These are phyloP conservation scores for Sporothrix pallida DNA, from an alignment of 2,329 filamentous ascomycete species.

Conservation along the genomic window DNA sequence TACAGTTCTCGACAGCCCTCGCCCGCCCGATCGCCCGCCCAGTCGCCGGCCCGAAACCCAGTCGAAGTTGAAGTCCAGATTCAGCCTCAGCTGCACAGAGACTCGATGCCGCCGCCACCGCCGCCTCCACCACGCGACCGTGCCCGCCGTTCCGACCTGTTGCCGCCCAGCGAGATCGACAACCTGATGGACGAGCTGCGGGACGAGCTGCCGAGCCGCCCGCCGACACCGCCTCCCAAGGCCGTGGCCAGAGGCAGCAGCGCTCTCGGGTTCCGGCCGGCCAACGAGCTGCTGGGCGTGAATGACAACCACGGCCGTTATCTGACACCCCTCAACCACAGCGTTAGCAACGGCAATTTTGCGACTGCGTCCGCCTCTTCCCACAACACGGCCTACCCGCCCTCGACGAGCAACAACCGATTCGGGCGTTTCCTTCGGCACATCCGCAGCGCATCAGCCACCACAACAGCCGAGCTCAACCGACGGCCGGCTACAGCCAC, in stretches of 20 bases:
- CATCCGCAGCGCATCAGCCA: conserved; percentile 28
- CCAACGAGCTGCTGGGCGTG: neutral
- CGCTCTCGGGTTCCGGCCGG: conserved; percentile 20
- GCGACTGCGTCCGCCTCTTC: no score
- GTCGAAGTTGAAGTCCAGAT: no score
- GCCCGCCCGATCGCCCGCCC: neutral
- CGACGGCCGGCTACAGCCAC: conserved; percentile 24
- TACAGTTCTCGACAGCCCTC: conserved; percentile 6
- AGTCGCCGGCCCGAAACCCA: neutral
- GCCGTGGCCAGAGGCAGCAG: conserved; percentile 34
- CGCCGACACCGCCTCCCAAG: conserved; percentile 43
- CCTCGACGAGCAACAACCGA: neutral
- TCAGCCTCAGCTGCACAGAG: no score
- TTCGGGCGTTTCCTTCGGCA: conserved; percentile 34
- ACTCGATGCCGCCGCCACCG: conserved; percentile 31
- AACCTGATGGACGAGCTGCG: conserved; percentile 43
- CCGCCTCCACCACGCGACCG: conserved; percentile 30
- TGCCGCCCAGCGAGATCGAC: conserved; percentile 44
- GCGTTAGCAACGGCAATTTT: conserved; percentile 2
- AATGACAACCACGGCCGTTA: neutral
- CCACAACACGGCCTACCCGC: conserved; percentile 1
- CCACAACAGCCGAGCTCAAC: conserved; percentile 17
- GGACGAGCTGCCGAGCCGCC: conserved; percentile 38
- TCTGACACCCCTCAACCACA: conserved; percentile 15
- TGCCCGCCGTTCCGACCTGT: conserved; percentile 13